Evolutionary conservation across 1,284 basidiomycete genomes (phyloP).

Genomic region (Farysia itapuensis): DNA sequence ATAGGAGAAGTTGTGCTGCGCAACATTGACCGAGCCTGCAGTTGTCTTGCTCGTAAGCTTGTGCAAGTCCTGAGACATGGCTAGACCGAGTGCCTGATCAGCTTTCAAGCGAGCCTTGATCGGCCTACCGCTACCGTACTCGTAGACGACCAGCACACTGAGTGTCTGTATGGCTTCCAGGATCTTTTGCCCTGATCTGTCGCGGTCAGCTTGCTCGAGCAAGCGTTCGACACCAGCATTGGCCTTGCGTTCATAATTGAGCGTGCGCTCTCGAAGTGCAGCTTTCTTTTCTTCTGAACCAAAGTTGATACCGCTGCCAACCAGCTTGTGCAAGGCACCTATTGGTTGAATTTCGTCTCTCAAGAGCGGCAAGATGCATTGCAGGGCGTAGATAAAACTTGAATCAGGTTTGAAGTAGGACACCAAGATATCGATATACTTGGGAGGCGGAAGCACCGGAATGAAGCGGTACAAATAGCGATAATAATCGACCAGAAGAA

Average conservation of each 20-base stretch:
- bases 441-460: slow-evolving; percentile 40
- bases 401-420: slow-evolving; percentile 32
- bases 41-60: slow-evolving; percentile 27
- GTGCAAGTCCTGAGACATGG: slow-evolving; percentile 53
- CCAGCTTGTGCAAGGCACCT: slow-evolving; percentile 26
- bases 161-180: slow-evolving; percentile 51
- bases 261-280: slow-evolving; percentile 30
- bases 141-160: slow-evolving; percentile 45
- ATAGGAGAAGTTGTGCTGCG: slow-evolving; percentile 31
- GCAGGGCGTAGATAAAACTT: slow-evolving; percentile 44
- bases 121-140: slow-evolving; percentile 51
- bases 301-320: slow-evolving; percentile 40
- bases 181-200: slow-evolving; percentile 24
- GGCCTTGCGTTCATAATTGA: slow-evolving; percentile 38
- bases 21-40: slow-evolving; percentile 13
- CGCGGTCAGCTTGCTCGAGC: slow-evolving; percentile 37
- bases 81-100: slow-evolving; percentile 51
- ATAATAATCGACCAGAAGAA: slow-evolving; percentile 46
- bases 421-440: slow-evolving; percentile 33
- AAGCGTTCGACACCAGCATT: slow-evolving; percentile 41
- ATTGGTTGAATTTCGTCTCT: slow-evolving; percentile 40
- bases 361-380: slow-evolving; percentile 45
- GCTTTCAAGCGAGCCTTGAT: slow-evolving; percentile 53
- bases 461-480: slow-evolving; percentile 53
- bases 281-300: slow-evolving; percentile 39